A percentile compares a stretch with the other conserved stretches of the same genome.
phyloP scores from a whole-genome alignment of 441 rosid species.

The Adansonia rubrostipa region DNA sequence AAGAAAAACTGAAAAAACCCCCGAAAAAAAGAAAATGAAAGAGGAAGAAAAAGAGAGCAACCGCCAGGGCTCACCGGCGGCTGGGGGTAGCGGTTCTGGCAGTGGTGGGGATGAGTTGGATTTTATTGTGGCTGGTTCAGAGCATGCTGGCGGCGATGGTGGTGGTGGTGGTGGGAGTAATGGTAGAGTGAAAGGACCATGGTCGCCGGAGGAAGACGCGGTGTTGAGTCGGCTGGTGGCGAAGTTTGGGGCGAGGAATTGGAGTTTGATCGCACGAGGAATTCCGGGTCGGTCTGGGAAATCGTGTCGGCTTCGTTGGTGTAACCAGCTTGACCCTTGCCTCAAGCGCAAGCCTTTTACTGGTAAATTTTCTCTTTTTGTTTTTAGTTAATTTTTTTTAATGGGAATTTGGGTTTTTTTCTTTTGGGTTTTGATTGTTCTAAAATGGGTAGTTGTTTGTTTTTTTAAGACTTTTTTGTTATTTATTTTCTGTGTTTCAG shows the following conservation, averaged over 20 bases:
- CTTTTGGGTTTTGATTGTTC: not conserved
- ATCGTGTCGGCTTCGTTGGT: constrained; percentile 93
- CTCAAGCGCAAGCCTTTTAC: constrained; percentile 88
- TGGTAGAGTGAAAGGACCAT: constrained; percentile 72
- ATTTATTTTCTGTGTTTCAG: not conserved
- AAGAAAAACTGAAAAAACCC: constrained; percentile 25
- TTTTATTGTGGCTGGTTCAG: constrained; percentile 23
- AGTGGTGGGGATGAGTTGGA: constrained; percentile 21
- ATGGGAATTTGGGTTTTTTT: constrained; percentile 14
- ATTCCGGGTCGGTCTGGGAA: constrained; percentile 92
- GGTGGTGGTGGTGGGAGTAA: constrained; percentile 24
- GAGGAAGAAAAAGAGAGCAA: constrained; percentile 33
- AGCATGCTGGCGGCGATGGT: constrained; percentile 24
- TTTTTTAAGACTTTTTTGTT: not conserved
- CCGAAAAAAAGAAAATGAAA: constrained; percentile 32
- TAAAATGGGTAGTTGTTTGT: constrained; percentile 14
- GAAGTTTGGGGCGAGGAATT: constrained; percentile 84
- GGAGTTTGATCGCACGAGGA: constrained; percentile 93
- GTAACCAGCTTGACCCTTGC: constrained; percentile 92
- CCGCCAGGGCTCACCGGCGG: constrained; percentile 23
- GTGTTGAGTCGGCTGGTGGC: constrained; percentile 61
- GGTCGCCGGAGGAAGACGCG: constrained; percentile 92
- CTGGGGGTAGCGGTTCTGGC: constrained; percentile 19
- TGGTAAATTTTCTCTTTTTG: constrained; percentile 38
- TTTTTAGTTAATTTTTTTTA: not conserved